phyloP scores from a whole-genome alignment of 202 grass and related monocot species.

The Hordeum pubiflorum region DNA sequence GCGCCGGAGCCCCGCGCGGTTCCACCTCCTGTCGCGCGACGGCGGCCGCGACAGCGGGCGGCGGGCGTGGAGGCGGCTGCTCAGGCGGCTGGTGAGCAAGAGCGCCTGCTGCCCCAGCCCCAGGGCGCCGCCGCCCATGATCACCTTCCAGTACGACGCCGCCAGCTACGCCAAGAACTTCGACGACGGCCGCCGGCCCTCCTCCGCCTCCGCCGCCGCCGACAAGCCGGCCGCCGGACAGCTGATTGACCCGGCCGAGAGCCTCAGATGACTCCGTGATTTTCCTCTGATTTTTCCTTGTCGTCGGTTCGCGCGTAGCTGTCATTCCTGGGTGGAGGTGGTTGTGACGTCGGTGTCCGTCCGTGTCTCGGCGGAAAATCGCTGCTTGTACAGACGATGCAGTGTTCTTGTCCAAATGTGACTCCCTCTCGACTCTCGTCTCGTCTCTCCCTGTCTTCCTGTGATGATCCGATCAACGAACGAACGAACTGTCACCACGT shows the following conservation, averaged over 20 bases:
- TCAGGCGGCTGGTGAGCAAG: slow-evolving; percentile 53
- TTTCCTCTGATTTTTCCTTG: background rate
- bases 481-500: background rate
- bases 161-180: slow-evolving; percentile 93
- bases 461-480: background rate
- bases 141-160: slow-evolving; percentile 65
- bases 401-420: background rate
- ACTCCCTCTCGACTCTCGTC: background rate
- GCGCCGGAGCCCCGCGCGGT: slow-evolving; percentile 43
- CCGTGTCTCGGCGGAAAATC: background rate
- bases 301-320: slow-evolving; percentile 18
- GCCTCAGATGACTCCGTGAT: background rate
- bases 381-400: slow-evolving; percentile 24
- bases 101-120: slow-evolving; percentile 40
- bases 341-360: slow-evolving; percentile 23
- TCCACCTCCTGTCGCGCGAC: slow-evolving; percentile 48
- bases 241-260: background rate
- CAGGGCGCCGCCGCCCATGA: slow-evolving; percentile 5
- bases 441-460: background rate
- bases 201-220: background rate
- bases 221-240: slow-evolving; percentile 10
- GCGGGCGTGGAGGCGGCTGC: slow-evolving; percentile 45
- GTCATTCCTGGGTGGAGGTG: slow-evolving; percentile 21
- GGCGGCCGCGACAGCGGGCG: slow-evolving; percentile 7
- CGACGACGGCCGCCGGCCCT: slow-evolving; percentile 45